Evolutionary conservation across 768 basidiomycete species (phyloP).

Genomic region (Trametes elegans): DNA sequence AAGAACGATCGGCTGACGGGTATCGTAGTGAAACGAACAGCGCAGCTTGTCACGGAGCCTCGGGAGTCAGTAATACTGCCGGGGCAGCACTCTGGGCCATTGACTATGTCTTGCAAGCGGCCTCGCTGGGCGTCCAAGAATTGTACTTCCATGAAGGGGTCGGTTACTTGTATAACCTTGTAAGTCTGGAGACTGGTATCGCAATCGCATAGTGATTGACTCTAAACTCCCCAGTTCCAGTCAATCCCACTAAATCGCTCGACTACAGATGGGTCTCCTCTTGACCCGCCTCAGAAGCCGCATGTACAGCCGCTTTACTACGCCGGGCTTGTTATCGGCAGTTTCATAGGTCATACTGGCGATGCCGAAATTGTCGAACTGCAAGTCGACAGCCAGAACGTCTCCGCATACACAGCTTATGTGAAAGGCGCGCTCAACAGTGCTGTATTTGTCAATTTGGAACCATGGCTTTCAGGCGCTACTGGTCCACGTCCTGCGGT

Average conservation of each 20-base stretch:
- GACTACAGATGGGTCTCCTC: conserved; percentile 50
- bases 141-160: conserved; percentile 67
- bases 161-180: conserved; percentile 70
- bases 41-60: conserved; percentile 40
- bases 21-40: conserved; percentile 31
- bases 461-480: conserved; percentile 40
- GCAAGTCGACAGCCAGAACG: conserved; percentile 38
- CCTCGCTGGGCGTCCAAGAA: conserved; percentile 51
- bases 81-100: conserved; percentile 68
- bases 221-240: conserved; percentile 47
- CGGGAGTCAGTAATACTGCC: conserved; percentile 64
- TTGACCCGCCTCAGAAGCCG: conserved; percentile 48
- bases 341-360: conserved; percentile 50
- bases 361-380: conserved; percentile 46
- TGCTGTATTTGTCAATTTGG: conserved; percentile 58
- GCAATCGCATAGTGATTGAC: no score
- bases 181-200: conserved; percentile 25
- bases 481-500: conserved; percentile 34
- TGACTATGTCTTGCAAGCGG: conserved; percentile 62
- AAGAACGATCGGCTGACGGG: neutral
- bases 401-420: conserved; percentile 66
- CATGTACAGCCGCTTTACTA: conserved; percentile 73
- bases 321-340: conserved; percentile 56
- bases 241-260: conserved; percentile 57
- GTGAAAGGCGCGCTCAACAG: conserved; percentile 43